Evolutionary conservation across 140 eudicot genomes (phyloP).

Genomic region (Flaveria floridana): DNA sequence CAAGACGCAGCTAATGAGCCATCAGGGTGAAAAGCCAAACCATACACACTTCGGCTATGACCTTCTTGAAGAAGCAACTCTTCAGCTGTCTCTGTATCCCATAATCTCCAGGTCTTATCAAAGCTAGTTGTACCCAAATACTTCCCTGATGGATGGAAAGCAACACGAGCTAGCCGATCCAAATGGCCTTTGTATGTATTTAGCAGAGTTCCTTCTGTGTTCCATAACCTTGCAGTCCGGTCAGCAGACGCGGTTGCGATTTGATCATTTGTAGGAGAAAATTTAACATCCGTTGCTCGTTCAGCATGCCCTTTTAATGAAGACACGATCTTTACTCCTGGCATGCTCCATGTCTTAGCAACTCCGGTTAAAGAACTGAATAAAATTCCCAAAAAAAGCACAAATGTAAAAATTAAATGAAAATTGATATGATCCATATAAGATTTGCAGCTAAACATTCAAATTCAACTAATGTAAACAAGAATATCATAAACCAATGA

Average conservation of each 20-base stretch:
- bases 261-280: constrained; percentile 68
- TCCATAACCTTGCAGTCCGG: constrained; percentile 89
- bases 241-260: constrained; percentile 98
- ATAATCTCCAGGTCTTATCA: constrained; percentile 97
- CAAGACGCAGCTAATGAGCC: constrained; percentile 90
- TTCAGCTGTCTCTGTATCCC: constrained; percentile 90
- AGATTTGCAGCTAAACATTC: neutral
- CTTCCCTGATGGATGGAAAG: constrained; percentile 90
- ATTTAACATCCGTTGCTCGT: constrained; percentile 87
- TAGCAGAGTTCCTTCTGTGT: constrained; percentile 55
- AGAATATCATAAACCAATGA: neutral
- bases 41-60: constrained; percentile 95
- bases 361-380: constrained; percentile 85
- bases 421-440: neutral
- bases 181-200: constrained; percentile 84
- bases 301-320: constrained; percentile 81
- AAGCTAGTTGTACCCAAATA: constrained; percentile 90
- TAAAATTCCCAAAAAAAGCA: constrained; percentile 8
- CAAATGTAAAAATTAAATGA: neutral
- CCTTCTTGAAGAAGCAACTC: constrained; percentile 98
- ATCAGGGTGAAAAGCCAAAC: constrained; percentile 77
- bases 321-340: constrained; percentile 48
- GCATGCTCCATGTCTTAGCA: constrained; percentile 95
- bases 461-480: neutral
- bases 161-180: constrained; percentile 92